Evolutionary conservation across 257 asterid genomes (phyloP).

Genomic region (Solanum neorickii): DNA sequence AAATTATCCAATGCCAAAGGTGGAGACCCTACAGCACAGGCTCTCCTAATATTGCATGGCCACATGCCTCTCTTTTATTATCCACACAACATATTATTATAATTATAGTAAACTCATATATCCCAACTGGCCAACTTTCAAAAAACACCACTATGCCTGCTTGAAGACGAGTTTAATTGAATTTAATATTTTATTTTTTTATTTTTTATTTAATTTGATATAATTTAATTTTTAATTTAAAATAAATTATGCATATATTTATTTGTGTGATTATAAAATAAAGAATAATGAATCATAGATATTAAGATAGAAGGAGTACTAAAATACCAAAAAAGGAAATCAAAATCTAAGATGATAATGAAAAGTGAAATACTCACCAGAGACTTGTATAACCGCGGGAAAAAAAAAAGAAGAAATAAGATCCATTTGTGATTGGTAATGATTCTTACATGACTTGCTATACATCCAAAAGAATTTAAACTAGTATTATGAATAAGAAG

Average conservation of each 20-base stretch:
- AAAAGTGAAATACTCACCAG: background rate
- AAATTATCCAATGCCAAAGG: too few relatives aligned
- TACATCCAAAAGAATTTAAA: background rate
- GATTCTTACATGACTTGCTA: background rate
- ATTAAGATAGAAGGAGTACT: too few relatives aligned
- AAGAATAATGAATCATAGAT: too few relatives aligned
- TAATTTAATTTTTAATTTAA: too few relatives aligned
- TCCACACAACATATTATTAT: background rate
- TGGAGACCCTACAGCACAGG: background rate
- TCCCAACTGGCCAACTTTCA: background rate
- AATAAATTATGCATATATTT: too few relatives aligned
- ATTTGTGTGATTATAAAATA: too few relatives aligned
- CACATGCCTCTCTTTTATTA: conserved; percentile 30
- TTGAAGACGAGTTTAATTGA: background rate
- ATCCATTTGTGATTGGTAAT: background rate
- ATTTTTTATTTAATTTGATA: too few relatives aligned
- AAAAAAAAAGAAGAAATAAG: background rate
- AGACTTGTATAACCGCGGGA: background rate
- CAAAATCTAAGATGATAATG: background rate
- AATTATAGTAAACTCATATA: background rate
- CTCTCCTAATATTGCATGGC: conserved; percentile 36
- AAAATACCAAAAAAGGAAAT: too few relatives aligned
- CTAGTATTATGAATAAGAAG: background rate
- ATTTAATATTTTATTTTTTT: too few relatives aligned
- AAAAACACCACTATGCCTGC: background rate